Evolutionary conservation across 495 filamentous ascomycete species (phyloP), one percentile per base, ranked within the genome.

Genomic region (Aspergillus ostianus): DNA sequence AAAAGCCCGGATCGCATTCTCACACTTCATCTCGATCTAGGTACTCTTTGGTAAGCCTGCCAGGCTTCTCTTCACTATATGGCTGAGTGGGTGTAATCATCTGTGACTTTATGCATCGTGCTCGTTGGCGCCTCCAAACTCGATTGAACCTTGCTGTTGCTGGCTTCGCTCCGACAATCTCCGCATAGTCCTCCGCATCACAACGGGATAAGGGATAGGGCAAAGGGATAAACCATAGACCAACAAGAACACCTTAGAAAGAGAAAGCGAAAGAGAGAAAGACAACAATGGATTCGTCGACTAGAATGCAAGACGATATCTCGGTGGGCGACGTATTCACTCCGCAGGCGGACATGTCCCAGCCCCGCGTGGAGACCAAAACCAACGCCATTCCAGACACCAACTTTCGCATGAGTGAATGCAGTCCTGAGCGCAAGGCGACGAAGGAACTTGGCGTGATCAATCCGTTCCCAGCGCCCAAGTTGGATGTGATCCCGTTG

Each of bases 301-400:
- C 58, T 18, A 49, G 57, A 26, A 47, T 54, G 19, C 66, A 65
- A 23, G 77, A 77, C 19, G 77, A 80, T 53, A 54, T 79, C 27
- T 75, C 73, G n/a, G 76, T 80, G 20, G 70, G 67, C 36, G 77
- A 80, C 61, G 76, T 80, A 17, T 80, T 80, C 60, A 74, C 66
- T 55, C 73, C 75, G 26, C 77, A 80, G 58, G 70, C 73, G 46
- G 77, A 79, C 63, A 70, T 66, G 53, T 64, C 64, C 57, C 71
- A 70, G 44, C 65, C 70, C 30, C 59, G 54, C 55, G 55, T 62
- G 23, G 71, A 73, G 6, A 56, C 62, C 21, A 58, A 57, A 17
- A 51, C 70, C 52, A 53, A 66, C 66, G 59, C 68, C 59, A 63
- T 66, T 26, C 67, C 65, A 21, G 59, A 47, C 53, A 53, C 64